Base-by-base conservation (phyloP, 352 stramenopile genomes). In the Aphanomyces invadans region DNA sequence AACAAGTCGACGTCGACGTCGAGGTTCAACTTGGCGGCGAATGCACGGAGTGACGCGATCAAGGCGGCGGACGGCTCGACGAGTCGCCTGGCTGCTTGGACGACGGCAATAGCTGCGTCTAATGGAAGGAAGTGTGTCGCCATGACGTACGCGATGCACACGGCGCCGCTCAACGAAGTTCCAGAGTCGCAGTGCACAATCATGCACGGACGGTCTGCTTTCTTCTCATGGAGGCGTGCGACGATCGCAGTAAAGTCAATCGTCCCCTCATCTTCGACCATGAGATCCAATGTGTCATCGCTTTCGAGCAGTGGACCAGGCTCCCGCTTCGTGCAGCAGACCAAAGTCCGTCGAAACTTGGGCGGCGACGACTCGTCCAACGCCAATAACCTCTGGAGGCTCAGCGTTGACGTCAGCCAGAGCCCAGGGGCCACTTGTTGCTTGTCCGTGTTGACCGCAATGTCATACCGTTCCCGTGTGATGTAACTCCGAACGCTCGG, bases 61-160 rank as follows among this genome's bases (percentile, higher is more conserved):
- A 64, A 28, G 9, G 23, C n/a, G 33, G 11, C 31, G 11, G 55
- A 36, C 11, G 55, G 55, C 33, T 64, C 55, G 1, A 64, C 55
- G n/a, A 64, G 38, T 19, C 25, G 12, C 15, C 55, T n/a, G n/a
- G 55, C 55, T 11, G 55, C 55, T 4, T 25, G 55, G 2, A 64
- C 55, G 15, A 64, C 55, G 21, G 33, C 33, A 3, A 52, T 10
- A 0, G 55, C 55, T 10, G 15, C 55, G 10, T 51, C 36, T 17
- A 51, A 45, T 23, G 55, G 55, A 3, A 64, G 23, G 12, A 25
- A 49, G 31, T 38, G 38, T 12, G 28, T 52, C 3, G 25, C 5
- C 55, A 64, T 64, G 55, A 64, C 19, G 28, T 38, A 64, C 25
- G 55, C 55, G 26, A 64, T 51, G 23, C 55, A 64, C 11, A 64